Conservation (phyloP, 345 rosid genomes). For the Camelina laxa region DNA sequence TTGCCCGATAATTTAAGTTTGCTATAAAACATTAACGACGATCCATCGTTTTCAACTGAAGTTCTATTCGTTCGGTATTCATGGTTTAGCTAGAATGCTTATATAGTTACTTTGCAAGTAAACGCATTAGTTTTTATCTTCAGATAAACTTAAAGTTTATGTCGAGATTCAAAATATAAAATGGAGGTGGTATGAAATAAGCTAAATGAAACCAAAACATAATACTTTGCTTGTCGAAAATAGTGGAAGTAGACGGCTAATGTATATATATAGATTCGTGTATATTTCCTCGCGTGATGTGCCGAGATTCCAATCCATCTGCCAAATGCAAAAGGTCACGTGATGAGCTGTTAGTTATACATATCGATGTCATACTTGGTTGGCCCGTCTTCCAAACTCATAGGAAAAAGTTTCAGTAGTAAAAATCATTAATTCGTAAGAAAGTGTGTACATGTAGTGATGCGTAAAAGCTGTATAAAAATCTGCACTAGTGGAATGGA, state of each 20-base stretch:
- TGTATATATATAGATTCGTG: slow-evolving; percentile 19
- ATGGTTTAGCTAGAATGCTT: slow-evolving; percentile 1
- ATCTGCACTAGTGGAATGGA: slow-evolving; percentile 8
- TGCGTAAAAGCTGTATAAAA: slow-evolving; percentile 17
- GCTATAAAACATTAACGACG: background rate
- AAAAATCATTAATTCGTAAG: background rate
- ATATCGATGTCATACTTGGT: background rate
- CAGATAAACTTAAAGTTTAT: background rate
- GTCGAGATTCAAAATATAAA: too few relatives aligned
- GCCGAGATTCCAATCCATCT: slow-evolving; percentile 37
- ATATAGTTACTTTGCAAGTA: background rate
- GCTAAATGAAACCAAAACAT: background rate
- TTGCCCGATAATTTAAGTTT: background rate
- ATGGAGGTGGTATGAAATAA: background rate
- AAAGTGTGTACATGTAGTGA: background rate
- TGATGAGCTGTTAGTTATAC: slow-evolving; percentile 28
- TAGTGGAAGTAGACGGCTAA: background rate
- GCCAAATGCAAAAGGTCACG: slow-evolving; percentile 39
- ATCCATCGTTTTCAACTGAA: background rate
- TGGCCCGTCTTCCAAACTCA: slow-evolving; percentile 1
- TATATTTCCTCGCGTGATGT: slow-evolving; percentile 38
- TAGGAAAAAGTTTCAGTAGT: background rate
- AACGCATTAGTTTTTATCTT: background rate
- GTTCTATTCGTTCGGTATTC: background rate
- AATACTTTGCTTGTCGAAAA: background rate